Evolutionary conservation across 2,329 filamentous ascomycete species (phyloP), one percentile per base, ranked within the genome.

Genomic region (Fusarium oligoseptatum): DNA sequence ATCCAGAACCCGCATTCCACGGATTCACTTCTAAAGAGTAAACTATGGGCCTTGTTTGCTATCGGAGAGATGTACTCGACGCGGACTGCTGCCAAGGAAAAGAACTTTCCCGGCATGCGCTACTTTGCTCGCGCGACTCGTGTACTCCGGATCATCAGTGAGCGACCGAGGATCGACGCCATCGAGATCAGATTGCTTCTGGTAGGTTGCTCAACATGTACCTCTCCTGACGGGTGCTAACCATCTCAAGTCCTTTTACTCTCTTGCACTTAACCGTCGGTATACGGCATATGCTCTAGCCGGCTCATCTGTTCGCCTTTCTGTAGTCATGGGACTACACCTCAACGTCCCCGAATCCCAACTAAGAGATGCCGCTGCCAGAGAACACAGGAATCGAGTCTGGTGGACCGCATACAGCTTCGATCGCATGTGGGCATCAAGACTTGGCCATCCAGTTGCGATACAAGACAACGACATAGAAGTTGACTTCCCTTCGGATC

Each of bases 391-490:
- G 2, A 81, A 81, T 9, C 78, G 84, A 2, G 78, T 86, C 1
- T 86, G 83, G 81, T 86, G 84, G 84, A 85, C 85, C 0, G 81
- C 84, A 0, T 86, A 86, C 50, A 82, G 80, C 10, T 79, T 86
- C 24, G 85, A 87, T 66, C 82, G 87, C 3, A 84, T 88, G 80
- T 87, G 84, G 82, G 85, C 85, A 4, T 85, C 86, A 0, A 86
- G 87, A 56, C 82, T 88, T 60, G 85, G 87, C 0, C 83, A 87
- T 27, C 86, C 87, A 0, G 82, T 85, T 8, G 85, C 86, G 43
- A 84, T 88, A 7, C 82, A 83, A 14, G 87, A 88, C 60, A 82
- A 86, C 39, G 87, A 87, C 20, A 87, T 88, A 5, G 80, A 84
- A 36, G 83, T 86, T 6, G 83, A 85, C 29, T 73, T 85, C 7